These are phyloP conservation scores for Brassica incana DNA, from an alignment of 345 rosid genomes.

Conservation along the genomic window DNA sequence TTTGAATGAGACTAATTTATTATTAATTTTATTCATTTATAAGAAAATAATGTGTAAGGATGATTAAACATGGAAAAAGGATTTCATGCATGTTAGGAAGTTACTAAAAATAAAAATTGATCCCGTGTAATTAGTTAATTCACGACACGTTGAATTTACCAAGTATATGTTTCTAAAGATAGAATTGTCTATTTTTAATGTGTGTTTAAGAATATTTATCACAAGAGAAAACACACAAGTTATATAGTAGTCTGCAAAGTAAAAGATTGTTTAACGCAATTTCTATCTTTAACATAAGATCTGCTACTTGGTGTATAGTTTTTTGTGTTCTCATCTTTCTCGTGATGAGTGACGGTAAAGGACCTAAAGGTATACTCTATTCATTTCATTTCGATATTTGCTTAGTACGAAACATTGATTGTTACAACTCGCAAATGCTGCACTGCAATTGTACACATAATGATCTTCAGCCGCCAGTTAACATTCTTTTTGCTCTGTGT, in stretches of 20 bases:
- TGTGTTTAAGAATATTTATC: not conserved
- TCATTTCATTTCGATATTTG: not conserved
- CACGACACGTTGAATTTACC: not conserved
- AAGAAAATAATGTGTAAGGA: not conserved
- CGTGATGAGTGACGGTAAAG: not conserved
- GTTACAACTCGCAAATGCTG: not conserved
- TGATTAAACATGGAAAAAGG: not conserved
- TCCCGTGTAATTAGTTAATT: not conserved
- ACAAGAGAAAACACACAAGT: not conserved
- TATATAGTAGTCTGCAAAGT: not conserved
- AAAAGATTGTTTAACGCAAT: not conserved
- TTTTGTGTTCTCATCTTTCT: not conserved
- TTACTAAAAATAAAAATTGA: not conserved
- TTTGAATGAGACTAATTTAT: not conserved
- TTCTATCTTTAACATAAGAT: not conserved
- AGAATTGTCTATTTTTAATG: not conserved
- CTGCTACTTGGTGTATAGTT: not conserved
- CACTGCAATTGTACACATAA: not conserved
- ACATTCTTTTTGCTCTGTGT: not conserved
- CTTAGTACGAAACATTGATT: not conserved
- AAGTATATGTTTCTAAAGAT: not conserved
- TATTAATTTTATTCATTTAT: not conserved
- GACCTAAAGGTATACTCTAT: not conserved
- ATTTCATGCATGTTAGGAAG: not conserved
- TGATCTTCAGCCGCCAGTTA: not conserved